A percentile compares a stretch with the other conserved stretches of the same genome.
Evolutionary conservation across 768 basidiomycete genomes (phyloP).

Genomic region (Kwoniella europaea): DNA sequence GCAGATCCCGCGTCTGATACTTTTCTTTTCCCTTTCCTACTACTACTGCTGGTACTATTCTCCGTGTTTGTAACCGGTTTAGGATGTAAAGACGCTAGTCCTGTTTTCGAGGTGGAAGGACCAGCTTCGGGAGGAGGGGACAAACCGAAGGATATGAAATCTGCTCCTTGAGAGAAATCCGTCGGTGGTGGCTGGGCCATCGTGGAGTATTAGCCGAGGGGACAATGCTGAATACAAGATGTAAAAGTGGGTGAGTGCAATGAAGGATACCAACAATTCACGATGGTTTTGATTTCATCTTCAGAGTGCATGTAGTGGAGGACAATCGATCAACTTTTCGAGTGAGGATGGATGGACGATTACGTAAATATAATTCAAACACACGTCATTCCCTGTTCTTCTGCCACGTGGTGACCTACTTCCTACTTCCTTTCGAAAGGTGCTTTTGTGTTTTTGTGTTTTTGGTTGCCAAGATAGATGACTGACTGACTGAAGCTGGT

Average conservation of each 20-base stretch:
- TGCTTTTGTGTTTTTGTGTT: no score
- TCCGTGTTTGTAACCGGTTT: not conserved
- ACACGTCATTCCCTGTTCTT: conserved; percentile 7
- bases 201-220: not conserved
- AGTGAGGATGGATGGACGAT: not conserved
- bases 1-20: conserved; percentile 6
- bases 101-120: conserved; percentile 13
- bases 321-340: conserved; percentile 1
- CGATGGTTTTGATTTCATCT: conserved; percentile 3
- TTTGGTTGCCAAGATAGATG: no score
- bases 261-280: not conserved
- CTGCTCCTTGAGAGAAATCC: conserved; percentile 33
- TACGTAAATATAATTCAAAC: not conserved
- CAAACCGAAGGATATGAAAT: conserved; percentile 53
- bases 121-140: conserved; percentile 33
- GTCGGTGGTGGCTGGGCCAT: conserved; percentile 6
- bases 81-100: not conserved
- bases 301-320: not conserved
- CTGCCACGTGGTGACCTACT: conserved; percentile 1
- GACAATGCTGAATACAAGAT: not conserved
- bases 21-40: conserved; percentile 20
- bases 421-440: not conserved
- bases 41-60: not conserved
- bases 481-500: no score
- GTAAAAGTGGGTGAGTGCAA: not conserved